Conservation (phyloP, 2,329 filamentous ascomycete genomes). For the Leptosphaerulina australis region DNA sequence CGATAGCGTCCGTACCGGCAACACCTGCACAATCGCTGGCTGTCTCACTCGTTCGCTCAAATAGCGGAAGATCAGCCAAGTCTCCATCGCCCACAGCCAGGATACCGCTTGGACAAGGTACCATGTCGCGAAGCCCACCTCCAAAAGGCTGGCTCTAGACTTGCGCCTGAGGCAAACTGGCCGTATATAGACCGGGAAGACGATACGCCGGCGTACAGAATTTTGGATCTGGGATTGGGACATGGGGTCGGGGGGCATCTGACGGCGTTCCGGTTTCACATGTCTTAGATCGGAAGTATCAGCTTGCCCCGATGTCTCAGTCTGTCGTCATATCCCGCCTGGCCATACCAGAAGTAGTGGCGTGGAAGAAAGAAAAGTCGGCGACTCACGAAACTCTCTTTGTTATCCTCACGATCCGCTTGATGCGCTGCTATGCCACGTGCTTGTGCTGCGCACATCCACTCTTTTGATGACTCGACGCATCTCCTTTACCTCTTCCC, state of each 20-base stretch:
- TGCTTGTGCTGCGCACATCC: conserved; percentile 12
- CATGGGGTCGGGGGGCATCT: neutral
- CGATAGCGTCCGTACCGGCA: conserved; percentile 22
- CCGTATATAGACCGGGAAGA: conserved; percentile 12
- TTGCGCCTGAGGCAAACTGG: neutral
- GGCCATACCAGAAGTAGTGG: too few species aligned
- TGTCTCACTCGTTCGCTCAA: conserved; percentile 16
- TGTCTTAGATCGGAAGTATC: neutral
- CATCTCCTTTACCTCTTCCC: neutral
- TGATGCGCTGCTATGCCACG: neutral
- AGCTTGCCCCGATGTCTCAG: neutral
- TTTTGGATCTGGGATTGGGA: neutral
- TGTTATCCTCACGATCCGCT: neutral
- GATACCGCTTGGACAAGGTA: conserved; percentile 45
- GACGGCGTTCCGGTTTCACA: conserved; percentile 16
- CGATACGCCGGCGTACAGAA: conserved; percentile 9
- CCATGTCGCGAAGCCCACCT: conserved; percentile 44
- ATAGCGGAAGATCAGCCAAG: conserved; percentile 20
- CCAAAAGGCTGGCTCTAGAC: conserved; percentile 38
- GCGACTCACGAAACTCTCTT: neutral
- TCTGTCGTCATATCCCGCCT: neutral
- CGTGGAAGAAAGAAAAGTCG: neutral
- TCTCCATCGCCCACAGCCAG: conserved; percentile 39
- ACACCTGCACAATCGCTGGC: conserved; percentile 7
- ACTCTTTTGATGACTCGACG: conserved; percentile 7